Conservation (phyloP, 1,139 yeast species). For the Zygotorulaspora mrakii region DNA sequence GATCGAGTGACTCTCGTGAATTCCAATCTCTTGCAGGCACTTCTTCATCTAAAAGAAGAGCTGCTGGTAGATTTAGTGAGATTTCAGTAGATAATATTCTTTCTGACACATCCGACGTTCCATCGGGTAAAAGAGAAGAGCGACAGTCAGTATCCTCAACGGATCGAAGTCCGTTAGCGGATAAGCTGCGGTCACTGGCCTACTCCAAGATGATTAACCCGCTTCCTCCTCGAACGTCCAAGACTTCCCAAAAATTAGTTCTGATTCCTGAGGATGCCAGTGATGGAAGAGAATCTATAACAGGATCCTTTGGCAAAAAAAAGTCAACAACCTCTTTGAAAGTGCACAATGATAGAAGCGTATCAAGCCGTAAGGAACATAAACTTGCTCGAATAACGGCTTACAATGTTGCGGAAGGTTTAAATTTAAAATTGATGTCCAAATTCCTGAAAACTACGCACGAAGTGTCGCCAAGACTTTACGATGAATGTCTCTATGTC, state of each 20-base stretch:
- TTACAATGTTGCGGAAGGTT: slow-evolving; percentile 79
- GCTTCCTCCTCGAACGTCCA: slow-evolving; percentile 81
- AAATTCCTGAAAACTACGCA: slow-evolving; percentile 65
- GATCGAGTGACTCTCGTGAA: slow-evolving; percentile 5
- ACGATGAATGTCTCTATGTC: slow-evolving; percentile 87
- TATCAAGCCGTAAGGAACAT: slow-evolving; percentile 62
- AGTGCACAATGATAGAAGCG: slow-evolving; percentile 47
- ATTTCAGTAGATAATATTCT: slow-evolving; percentile 69
- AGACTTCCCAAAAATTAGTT: slow-evolving; percentile 79
- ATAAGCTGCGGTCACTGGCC: slow-evolving; percentile 19
- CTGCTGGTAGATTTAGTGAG: slow-evolving; percentile 48
- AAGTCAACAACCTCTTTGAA: slow-evolving; percentile 12
- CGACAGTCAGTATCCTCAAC: slow-evolving; percentile 37
- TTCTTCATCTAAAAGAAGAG: slow-evolving; percentile 9
- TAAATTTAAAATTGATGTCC: slow-evolving; percentile 60
- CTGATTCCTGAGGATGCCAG: slow-evolving; percentile 68
- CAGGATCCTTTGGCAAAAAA: slow-evolving; percentile 20
- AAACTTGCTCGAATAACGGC: slow-evolving; percentile 86
- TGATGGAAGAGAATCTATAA: slow-evolving; percentile 25
- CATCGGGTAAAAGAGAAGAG: slow-evolving; percentile 51
- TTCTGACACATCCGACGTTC: slow-evolving; percentile 77
- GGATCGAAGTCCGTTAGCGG: slow-evolving; percentile 20
- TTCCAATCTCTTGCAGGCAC: slow-evolving; percentile 1
- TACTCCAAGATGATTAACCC: slow-evolving; percentile 58
- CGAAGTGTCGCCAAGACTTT: slow-evolving; percentile 77